Percentiles rank a stretch among this genome's conserved stretches.
phyloP scores from a whole-genome alignment of 352 stramenopile species.

The Pythium volutum region DNA sequence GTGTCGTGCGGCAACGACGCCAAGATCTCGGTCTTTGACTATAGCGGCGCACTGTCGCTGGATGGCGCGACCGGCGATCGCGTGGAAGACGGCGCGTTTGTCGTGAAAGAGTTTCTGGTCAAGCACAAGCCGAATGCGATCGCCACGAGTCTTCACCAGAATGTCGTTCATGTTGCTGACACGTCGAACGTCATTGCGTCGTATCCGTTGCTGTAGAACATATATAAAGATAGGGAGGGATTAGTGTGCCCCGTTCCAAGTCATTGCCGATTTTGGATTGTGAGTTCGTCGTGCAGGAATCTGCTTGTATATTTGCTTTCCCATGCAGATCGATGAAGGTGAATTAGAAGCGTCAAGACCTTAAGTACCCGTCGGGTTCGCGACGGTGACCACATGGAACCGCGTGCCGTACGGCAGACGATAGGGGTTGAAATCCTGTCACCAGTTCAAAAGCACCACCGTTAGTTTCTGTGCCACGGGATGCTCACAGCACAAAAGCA shows the following conservation, averaged over 20 bases:
- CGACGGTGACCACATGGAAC: constrained; percentile 78
- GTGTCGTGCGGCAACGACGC: constrained; percentile 65
- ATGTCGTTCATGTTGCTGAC: constrained; percentile 51
- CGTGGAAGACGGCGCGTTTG: constrained; percentile 27
- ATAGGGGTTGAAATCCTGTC: constrained; percentile 81
- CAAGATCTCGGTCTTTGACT: constrained; percentile 68
- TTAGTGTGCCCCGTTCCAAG: background rate
- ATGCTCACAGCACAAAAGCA: constrained; percentile 8
- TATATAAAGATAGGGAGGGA: background rate
- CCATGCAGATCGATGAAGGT: constrained; percentile 7
- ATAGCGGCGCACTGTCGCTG: constrained; percentile 31
- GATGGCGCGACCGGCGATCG: constrained; percentile 12
- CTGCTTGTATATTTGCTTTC: constrained; percentile 9
- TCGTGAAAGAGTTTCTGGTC: constrained; percentile 49
- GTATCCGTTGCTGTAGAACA: constrained; percentile 38
- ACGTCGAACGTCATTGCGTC: constrained; percentile 45
- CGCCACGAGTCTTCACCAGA: constrained; percentile 46
- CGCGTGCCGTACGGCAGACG: constrained; percentile 68
- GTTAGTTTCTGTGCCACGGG: background rate
- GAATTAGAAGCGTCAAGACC: background rate
- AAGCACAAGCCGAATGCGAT: constrained; percentile 54
- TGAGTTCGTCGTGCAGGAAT: too few species aligned
- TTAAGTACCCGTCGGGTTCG: constrained; percentile 68
- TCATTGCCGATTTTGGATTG: background rate
- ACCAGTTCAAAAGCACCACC: background rate